phyloP scores from a whole-genome alignment of 805 yeast genomes.

The Myxozyma vanderwaltii region DNA sequence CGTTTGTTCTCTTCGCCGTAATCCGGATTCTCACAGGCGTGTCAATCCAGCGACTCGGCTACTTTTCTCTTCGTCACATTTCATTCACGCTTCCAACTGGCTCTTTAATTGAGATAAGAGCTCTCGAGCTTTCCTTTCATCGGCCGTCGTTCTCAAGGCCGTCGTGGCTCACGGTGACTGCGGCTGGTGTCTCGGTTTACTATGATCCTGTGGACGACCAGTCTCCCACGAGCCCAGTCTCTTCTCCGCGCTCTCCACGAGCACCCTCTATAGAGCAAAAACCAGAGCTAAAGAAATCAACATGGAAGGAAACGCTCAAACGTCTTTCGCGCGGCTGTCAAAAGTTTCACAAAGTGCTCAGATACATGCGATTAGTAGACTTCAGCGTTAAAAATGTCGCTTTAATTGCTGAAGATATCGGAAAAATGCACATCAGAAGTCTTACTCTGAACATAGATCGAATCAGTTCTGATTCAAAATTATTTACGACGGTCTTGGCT shows the following conservation, averaged over 20 bases:
- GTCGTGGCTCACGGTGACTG: conserved; percentile 44
- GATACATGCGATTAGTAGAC: conserved; percentile 15
- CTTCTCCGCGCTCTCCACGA: not conserved
- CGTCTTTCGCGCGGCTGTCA: not conserved
- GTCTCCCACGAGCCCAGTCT: not conserved
- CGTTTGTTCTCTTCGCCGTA: conserved; percentile 45
- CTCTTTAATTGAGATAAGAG: conserved; percentile 42
- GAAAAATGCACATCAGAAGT: conserved; percentile 25
- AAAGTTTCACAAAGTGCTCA: conserved; percentile 16
- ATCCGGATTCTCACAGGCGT: conserved; percentile 47
- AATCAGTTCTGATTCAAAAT: conserved; percentile 10
- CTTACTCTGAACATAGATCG: conserved; percentile 16
- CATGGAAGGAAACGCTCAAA: not conserved
- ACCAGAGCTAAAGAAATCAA: not conserved
- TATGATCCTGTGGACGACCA: conserved; percentile 35
- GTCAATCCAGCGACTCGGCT: conserved; percentile 48
- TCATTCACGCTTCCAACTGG: conserved; percentile 43
- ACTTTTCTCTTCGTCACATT: conserved; percentile 45
- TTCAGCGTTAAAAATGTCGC: conserved; percentile 20
- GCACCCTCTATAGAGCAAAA: not conserved
- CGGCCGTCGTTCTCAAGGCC: conserved; percentile 48
- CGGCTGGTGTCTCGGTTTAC: conserved; percentile 41
- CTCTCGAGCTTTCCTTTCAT: conserved; percentile 44
- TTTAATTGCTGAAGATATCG: conserved; percentile 21
- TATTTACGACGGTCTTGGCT: conserved; percentile 9